These are phyloP conservation scores for Rhodotorula paludigena DNA, from an alignment of 768 basidiomycete genomes.

Conservation along the genomic window DNA sequence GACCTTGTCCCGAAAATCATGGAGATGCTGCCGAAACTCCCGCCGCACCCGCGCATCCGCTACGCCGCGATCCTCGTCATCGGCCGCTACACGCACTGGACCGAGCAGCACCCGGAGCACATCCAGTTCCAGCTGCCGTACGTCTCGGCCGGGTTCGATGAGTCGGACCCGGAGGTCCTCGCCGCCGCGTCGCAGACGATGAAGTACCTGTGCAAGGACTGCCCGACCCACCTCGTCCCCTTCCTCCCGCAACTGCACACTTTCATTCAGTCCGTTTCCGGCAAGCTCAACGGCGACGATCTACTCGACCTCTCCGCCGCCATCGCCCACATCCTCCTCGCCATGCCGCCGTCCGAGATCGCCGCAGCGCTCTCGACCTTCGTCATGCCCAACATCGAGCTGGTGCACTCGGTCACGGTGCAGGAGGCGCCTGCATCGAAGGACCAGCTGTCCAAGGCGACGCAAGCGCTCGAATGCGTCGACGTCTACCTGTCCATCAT, in stretches of 20 bases:
- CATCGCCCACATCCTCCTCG: slow-evolving; percentile 87
- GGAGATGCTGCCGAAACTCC: slow-evolving; percentile 84
- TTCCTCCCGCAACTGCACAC: slow-evolving; percentile 86
- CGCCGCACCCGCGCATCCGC: slow-evolving; percentile 80
- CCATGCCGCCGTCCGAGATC: slow-evolving; percentile 83
- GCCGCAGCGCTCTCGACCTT: slow-evolving; percentile 82
- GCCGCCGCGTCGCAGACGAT: slow-evolving; percentile 93
- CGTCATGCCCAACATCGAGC: slow-evolving; percentile 72
- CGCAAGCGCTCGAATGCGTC: slow-evolving; percentile 83
- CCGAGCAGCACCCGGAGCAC: slow-evolving; percentile 78
- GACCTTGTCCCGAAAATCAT: slow-evolving; percentile 91
- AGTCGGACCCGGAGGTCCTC: slow-evolving; percentile 57
- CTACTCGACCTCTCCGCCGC: slow-evolving; percentile 89
- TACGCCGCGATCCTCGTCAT: slow-evolving; percentile 94
- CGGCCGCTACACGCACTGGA: slow-evolving; percentile 95
- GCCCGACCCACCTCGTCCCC: slow-evolving; percentile 77
- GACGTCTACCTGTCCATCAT: slow-evolving; percentile 86
- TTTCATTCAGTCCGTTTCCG: slow-evolving; percentile 73
- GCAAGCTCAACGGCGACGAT: slow-evolving; percentile 78
- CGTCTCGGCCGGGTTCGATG: slow-evolving; percentile 85
- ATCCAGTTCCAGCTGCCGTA: slow-evolving; percentile 81
- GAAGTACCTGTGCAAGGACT: slow-evolving; percentile 95
- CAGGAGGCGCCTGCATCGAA: slow-evolving; percentile 57
- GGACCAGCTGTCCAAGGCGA: slow-evolving; percentile 57
- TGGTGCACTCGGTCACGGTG: slow-evolving; percentile 62